Conservation (phyloP, 129 eudicot genomes). For the Smallanthus sonchifolius region DNA sequence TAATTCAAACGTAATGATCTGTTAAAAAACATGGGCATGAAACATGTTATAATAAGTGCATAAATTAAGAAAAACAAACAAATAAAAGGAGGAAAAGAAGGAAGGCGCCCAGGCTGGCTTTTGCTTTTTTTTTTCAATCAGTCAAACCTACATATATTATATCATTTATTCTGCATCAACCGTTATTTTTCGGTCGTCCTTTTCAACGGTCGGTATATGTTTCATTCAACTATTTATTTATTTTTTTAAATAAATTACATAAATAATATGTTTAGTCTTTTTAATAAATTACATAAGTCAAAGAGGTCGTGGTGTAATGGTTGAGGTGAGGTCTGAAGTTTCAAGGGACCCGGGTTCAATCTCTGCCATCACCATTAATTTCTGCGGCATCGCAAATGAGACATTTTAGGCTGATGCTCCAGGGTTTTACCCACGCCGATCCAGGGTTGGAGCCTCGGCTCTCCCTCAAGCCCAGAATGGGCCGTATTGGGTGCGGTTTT, state of each 20-base stretch:
- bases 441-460: too few relatives aligned
- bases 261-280: too few relatives aligned
- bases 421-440: too few relatives aligned
- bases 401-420: too few relatives aligned
- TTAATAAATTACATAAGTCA: too few relatives aligned
- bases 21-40: neutral
- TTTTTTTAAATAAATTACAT: neutral
- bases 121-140: constrained; percentile 3
- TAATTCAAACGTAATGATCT: neutral
- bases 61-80: neutral
- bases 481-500: too few relatives aligned
- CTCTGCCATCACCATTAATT: too few relatives aligned
- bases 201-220: constrained; percentile 11
- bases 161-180: constrained; percentile 14
- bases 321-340: too few relatives aligned
- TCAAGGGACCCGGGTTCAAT: too few relatives aligned
- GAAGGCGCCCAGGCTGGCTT: constrained; percentile 15
- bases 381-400: too few relatives aligned
- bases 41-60: neutral
- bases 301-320: too few relatives aligned
- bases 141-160: neutral
- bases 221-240: neutral
- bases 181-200: neutral
- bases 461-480: too few relatives aligned
- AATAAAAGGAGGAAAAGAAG: neutral